Percentiles rank a stretch among this genome's conserved stretches.
phyloP scores from a whole-genome alignment of 1,139 yeast genomes.

The Yamadazyma aaseri region DNA sequence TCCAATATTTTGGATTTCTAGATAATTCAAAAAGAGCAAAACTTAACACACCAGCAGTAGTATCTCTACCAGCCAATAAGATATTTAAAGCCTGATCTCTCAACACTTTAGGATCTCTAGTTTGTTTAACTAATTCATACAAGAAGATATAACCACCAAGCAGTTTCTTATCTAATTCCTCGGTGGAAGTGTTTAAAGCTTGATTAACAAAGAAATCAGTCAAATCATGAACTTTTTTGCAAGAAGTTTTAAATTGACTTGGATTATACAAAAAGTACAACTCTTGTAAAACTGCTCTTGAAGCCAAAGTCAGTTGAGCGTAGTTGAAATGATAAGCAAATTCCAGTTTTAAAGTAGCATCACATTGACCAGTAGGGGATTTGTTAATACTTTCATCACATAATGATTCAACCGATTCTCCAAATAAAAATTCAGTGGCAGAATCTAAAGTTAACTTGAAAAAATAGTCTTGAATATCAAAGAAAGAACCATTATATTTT shows the following conservation, averaged over 20 bases:
- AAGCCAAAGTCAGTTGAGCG: slow-evolving; percentile 27
- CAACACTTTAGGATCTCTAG: slow-evolving; percentile 38
- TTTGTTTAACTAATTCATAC: slow-evolving; percentile 42
- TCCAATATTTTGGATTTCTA: slow-evolving; percentile 33
- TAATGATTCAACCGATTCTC: slow-evolving; percentile 43
- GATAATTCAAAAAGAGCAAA: slow-evolving; percentile 39
- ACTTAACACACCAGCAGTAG: slow-evolving; percentile 44
- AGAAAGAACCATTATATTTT: slow-evolving; percentile 20
- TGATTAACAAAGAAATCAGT: slow-evolving; percentile 23
- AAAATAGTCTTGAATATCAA: slow-evolving; percentile 39
- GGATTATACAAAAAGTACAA: slow-evolving; percentile 23
- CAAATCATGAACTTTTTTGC: slow-evolving; percentile 11
- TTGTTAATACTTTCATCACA: slow-evolving; percentile 30
- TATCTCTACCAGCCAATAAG: slow-evolving; percentile 45
- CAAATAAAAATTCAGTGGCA: slow-evolving; percentile 52
- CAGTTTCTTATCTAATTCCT: slow-evolving; percentile 35
- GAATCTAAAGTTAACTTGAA: slow-evolving; percentile 48
- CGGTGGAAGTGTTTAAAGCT: slow-evolving; percentile 19
- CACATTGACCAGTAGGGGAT: slow-evolving; percentile 18
- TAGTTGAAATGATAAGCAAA: slow-evolving; percentile 21
- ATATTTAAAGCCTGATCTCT: slow-evolving; percentile 44
- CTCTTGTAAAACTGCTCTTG: slow-evolving; percentile 26
- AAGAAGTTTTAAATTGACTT: slow-evolving; percentile 4
- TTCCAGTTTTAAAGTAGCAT: slow-evolving; percentile 16
- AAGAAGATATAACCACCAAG: slow-evolving; percentile 37